A percentile compares a stretch with the other conserved stretches of the same genome.
These are phyloP conservation scores for Podospora fimiseda DNA, from an alignment of 495 filamentous ascomycete genomes.

Conservation along the genomic window DNA sequence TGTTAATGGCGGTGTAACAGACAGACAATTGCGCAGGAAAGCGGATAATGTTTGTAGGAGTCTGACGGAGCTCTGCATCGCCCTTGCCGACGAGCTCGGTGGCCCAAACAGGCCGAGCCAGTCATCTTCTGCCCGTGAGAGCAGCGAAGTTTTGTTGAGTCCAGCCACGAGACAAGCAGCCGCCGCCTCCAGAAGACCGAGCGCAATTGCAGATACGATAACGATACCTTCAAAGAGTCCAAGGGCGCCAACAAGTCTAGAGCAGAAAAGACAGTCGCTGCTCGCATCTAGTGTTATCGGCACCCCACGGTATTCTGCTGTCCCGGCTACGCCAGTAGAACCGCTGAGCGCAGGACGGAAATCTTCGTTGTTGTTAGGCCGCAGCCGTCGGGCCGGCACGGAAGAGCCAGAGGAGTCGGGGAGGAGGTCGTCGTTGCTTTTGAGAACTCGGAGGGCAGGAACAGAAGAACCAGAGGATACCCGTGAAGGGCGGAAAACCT, in stretches of 20 bases:
- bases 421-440: constrained; percentile 39
- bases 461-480: constrained; percentile 45
- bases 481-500: constrained; percentile 33
- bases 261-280: constrained; percentile 63
- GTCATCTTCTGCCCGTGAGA: constrained; percentile 25
- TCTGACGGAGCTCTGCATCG: constrained; percentile 86
- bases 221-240: constrained; percentile 43
- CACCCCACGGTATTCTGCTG: constrained; percentile 31
- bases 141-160: constrained; percentile 25
- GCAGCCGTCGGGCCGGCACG: constrained; percentile 37
- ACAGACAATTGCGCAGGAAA: constrained; percentile 80
- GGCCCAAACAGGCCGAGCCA: constrained; percentile 30
- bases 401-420: constrained; percentile 42
- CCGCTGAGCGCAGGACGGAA: constrained; percentile 32
- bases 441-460: constrained; percentile 37
- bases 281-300: constrained; percentile 36
- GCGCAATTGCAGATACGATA: constrained; percentile 27
- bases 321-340: constrained; percentile 25
- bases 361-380: constrained; percentile 39
- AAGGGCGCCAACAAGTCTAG: constrained; percentile 62
- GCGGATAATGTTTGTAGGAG: constrained; percentile 89
- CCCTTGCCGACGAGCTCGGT: constrained; percentile 60
- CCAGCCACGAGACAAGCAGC: constrained; percentile 25
- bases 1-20: constrained; percentile 54
- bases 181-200: constrained; percentile 32